These are phyloP conservation scores for Luffa acutangula DNA, from an alignment of 306 rosid genomes.

Conservation along the genomic window DNA sequence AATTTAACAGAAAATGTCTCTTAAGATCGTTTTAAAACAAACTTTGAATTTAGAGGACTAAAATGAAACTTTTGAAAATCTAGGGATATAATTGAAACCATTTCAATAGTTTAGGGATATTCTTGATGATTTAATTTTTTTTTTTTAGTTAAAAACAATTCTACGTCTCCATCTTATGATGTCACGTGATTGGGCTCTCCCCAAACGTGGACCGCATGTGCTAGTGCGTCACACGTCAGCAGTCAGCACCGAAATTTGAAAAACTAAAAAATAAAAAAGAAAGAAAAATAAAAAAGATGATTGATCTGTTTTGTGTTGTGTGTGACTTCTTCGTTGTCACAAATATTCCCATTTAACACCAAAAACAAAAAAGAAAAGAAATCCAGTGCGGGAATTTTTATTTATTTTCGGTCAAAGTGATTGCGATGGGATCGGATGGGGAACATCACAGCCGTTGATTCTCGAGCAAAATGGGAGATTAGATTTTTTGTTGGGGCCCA, in stretches of 20 bases:
- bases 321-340: neutral
- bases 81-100: too few species aligned
- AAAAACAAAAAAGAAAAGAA: neutral
- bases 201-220: constrained; percentile 23
- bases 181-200: constrained; percentile 13
- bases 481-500: neutral
- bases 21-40: too few species aligned
- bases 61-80: too few species aligned
- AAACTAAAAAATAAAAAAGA: neutral
- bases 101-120: too few species aligned
- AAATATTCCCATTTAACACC: neutral
- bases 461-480: neutral
- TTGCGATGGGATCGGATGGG: neutral
- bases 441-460: neutral
- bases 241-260: neutral
- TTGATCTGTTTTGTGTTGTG: neutral
- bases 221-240: constrained; percentile 22
- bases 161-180: neutral
- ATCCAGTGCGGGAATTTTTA: neutral
- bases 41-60: too few species aligned
- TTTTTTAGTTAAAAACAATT: too few species aligned
- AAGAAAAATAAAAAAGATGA: neutral
- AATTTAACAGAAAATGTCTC: too few species aligned
- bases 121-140: too few species aligned
- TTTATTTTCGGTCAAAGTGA: neutral